A percentile compares a stretch with the other conserved stretches of the same genome.
Evolutionary conservation across 139 green algal genomes (phyloP).

Genomic region (Auxenochlorella pyrenoidosa): DNA sequence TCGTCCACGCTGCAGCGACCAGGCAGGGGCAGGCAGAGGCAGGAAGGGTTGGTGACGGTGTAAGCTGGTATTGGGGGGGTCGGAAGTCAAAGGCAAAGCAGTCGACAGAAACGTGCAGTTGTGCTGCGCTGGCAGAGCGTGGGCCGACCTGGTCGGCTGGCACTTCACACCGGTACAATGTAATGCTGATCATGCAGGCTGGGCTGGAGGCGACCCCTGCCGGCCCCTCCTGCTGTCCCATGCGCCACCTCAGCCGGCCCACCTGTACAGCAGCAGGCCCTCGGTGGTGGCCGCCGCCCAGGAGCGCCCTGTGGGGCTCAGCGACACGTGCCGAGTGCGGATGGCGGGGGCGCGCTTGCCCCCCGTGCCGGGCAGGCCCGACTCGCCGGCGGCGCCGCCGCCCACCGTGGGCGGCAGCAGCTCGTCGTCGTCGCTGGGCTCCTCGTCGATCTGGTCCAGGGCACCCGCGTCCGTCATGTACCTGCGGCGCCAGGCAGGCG

Average conservation of each 20-base stretch:
- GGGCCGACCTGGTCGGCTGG: too few species aligned
- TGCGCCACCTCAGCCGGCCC: not conserved
- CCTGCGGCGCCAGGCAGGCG: conserved; percentile 18
- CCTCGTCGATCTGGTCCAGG: conserved; percentile 81
- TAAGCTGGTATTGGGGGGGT: too few species aligned
- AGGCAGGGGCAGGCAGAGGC: not conserved
- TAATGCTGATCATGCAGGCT: too few species aligned
- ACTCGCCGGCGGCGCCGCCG: conserved; percentile 37
- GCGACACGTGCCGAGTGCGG: conserved; percentile 60
- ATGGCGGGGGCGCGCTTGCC: conserved; percentile 36
- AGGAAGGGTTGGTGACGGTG: too few species aligned
- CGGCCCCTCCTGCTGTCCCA: too few species aligned
- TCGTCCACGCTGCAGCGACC: conserved; percentile 66
- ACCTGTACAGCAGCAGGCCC: conserved; percentile 89
- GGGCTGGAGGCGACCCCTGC: too few species aligned
- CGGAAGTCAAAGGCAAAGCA: too few species aligned
- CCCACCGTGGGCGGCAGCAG: conserved; percentile 45
- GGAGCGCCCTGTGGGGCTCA: conserved; percentile 84
- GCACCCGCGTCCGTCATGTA: conserved; percentile 88
- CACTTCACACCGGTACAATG: too few species aligned
- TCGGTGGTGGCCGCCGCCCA: conserved; percentile 95
- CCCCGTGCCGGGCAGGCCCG: conserved; percentile 57
- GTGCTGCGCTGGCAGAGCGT: too few species aligned
- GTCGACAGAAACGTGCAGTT: too few species aligned
- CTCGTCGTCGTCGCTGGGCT: conserved; percentile 57